These are phyloP conservation scores for Solanum commersonii DNA, from an alignment of 257 asterid genomes.

Conservation along the genomic window DNA sequence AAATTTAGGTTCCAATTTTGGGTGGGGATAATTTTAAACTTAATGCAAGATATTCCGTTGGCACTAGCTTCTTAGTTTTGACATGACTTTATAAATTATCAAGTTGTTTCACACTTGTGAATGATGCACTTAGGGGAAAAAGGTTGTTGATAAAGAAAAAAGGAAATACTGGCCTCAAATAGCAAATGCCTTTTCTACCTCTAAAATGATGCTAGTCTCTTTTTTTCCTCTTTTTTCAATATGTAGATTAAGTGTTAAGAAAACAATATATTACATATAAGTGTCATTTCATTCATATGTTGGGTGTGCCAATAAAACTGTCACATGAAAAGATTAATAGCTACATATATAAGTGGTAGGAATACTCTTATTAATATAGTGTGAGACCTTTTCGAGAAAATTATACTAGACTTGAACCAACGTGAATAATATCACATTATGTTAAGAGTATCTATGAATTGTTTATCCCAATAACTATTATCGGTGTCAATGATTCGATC, in stretches of 20 bases:
- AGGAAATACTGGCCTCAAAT: neutral
- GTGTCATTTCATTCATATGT: neutral
- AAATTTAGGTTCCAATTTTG: neutral
- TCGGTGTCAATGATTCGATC: neutral
- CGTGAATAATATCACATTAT: neutral
- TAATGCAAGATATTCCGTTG: neutral
- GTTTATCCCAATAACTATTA: neutral
- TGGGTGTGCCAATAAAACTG: neutral
- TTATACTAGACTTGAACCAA: neutral
- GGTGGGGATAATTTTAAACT: neutral
- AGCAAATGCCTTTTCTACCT: neutral
- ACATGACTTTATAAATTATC: neutral
- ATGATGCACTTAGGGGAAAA: neutral
- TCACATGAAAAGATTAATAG: neutral
- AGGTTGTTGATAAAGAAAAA: neutral
- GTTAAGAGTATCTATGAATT: neutral
- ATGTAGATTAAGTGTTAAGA: neutral
- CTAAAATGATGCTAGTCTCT: neutral
- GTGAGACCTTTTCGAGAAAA: neutral
- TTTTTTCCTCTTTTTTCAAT: neutral
- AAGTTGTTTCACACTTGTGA: neutral
- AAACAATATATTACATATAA: neutral
- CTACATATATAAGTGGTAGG: neutral
- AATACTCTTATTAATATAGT: neutral
- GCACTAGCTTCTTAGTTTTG: neutral